Percentiles rank a stretch among this genome's conserved stretches.
Conservation (phyloP, 176 grass and related monocot species). For the Oryza coarctata region DNA sequence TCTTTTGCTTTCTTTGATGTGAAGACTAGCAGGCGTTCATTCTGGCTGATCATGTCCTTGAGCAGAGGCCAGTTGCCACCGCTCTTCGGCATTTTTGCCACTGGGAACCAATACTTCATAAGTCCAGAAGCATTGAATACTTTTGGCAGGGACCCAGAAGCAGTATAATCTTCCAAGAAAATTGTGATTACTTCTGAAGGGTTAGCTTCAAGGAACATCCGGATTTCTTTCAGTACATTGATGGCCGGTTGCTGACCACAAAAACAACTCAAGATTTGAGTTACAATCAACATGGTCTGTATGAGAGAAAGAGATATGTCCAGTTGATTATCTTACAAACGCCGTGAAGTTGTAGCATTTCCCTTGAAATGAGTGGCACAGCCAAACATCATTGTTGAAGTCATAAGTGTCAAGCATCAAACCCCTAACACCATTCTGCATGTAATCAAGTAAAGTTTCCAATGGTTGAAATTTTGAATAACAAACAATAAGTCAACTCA, state of each 20-base stretch:
- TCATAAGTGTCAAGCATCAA: slow-evolving; percentile 97
- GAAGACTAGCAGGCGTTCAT: slow-evolving; percentile 79
- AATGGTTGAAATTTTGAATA: not conserved
- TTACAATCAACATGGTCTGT: slow-evolving; percentile 3
- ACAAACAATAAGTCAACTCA: not conserved
- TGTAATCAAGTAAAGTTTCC: slow-evolving; percentile 14
- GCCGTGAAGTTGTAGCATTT: slow-evolving; percentile 73
- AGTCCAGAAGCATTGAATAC: slow-evolving; percentile 83
- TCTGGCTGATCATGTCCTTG: slow-evolving; percentile 76
- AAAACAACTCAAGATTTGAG: slow-evolving; percentile 27
- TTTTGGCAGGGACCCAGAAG: slow-evolving; percentile 61
- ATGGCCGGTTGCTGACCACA: slow-evolving; percentile 76
- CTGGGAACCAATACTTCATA: slow-evolving; percentile 89
- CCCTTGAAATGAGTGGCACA: slow-evolving; percentile 76
- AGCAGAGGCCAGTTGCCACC: slow-evolving; percentile 87
- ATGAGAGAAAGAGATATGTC: not conserved
- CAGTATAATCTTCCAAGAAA: slow-evolving; percentile 87
- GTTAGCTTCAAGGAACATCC: slow-evolving; percentile 70
- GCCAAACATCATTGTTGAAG: slow-evolving; percentile 82
- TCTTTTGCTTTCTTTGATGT: slow-evolving; percentile 87
- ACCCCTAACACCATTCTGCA: slow-evolving; percentile 88
- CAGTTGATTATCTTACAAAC: slow-evolving; percentile 52
- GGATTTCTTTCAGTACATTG: slow-evolving; percentile 75
- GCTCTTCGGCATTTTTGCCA: slow-evolving; percentile 74
- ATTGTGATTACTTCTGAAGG: slow-evolving; percentile 86